Conservation (phyloP, 2,329 filamentous ascomycete species). For the Trichoderma atrobrunneum region DNA sequence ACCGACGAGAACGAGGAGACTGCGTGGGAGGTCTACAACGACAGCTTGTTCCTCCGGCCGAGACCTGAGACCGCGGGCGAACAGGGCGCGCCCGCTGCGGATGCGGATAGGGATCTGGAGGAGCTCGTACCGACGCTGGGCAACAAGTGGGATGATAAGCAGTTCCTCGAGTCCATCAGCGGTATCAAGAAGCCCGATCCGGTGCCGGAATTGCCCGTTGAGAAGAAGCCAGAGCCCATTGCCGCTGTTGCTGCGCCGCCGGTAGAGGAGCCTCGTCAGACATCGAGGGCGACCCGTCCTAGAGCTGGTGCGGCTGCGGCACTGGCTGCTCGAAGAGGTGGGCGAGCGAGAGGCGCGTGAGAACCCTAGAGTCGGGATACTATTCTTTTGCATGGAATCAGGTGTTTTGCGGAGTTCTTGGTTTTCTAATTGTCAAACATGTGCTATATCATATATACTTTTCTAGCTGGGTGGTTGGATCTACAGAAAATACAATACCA, state of each 20-base stretch:
- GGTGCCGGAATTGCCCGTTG: slow-evolving; percentile 21
- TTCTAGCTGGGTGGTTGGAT: background rate
- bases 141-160: slow-evolving; percentile 43
- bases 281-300: slow-evolving; percentile 29
- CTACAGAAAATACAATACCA: background rate
- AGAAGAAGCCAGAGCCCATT: slow-evolving; percentile 29
- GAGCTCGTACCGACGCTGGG: slow-evolving; percentile 39
- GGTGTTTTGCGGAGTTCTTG: background rate
- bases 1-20: slow-evolving; percentile 74
- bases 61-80: slow-evolving; percentile 21
- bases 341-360: slow-evolving; percentile 25
- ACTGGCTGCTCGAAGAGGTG: slow-evolving; percentile 28
- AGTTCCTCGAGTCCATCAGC: slow-evolving; percentile 46
- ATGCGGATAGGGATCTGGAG: slow-evolving; percentile 30
- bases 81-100: slow-evolving; percentile 17
- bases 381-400: background rate
- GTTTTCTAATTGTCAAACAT: background rate
- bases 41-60: slow-evolving; percentile 56
- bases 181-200: slow-evolving; percentile 39
- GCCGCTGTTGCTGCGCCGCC: slow-evolving; percentile 17
- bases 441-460: background rate
- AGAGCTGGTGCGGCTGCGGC: slow-evolving; percentile 27
- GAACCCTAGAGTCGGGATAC: background rate
- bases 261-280: slow-evolving; percentile 21
- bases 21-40: slow-evolving; percentile 73